Percentiles rank a stretch among this genome's conserved stretches.
These are phyloP conservation scores for Pestalotiopsis sp. DNA, from an alignment of 2,329 filamentous ascomycete genomes.

Conservation along the genomic window DNA sequence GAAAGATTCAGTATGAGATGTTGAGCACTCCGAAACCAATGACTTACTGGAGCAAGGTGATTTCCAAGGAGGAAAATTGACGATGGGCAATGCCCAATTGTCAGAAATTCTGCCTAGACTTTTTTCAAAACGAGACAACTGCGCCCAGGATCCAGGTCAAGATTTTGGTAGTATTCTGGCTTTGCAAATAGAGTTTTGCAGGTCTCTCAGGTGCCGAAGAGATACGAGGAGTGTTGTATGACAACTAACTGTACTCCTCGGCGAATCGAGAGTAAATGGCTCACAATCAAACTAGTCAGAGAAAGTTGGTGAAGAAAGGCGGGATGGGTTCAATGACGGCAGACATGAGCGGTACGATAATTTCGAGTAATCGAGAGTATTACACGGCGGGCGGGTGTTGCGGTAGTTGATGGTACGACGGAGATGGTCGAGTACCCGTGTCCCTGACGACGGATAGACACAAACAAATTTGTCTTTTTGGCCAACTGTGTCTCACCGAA, in stretches of 20 bases:
- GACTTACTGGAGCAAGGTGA: conserved; percentile 2
- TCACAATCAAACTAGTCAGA: neutral
- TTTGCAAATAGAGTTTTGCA: neutral
- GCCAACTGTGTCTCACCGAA: conserved; percentile 1
- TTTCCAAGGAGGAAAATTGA: neutral
- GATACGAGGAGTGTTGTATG: neutral
- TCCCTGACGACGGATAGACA: conserved; percentile 4
- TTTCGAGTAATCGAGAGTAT: conserved; percentile 21
- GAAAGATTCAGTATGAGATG: neutral
- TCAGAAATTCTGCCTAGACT: neutral
- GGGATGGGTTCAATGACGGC: conserved; percentile 18
- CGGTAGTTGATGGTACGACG: conserved; percentile 13
- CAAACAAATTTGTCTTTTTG: conserved; percentile 9
- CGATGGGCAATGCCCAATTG: neutral
- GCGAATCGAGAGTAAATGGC: neutral
- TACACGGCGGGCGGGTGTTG: conserved; percentile 17
- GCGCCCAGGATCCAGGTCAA: neutral
- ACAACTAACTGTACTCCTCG: neutral
- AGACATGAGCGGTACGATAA: conserved; percentile 21
- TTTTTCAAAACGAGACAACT: neutral
- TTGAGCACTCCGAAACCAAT: neutral
- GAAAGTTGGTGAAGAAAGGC: neutral
- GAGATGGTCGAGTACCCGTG: conserved; percentile 3
- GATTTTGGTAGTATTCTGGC: neutral
- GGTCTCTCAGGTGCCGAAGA: neutral